Conservation (phyloP, 768 basidiomycete genomes). For the Multifurca ochricompacta region DNA sequence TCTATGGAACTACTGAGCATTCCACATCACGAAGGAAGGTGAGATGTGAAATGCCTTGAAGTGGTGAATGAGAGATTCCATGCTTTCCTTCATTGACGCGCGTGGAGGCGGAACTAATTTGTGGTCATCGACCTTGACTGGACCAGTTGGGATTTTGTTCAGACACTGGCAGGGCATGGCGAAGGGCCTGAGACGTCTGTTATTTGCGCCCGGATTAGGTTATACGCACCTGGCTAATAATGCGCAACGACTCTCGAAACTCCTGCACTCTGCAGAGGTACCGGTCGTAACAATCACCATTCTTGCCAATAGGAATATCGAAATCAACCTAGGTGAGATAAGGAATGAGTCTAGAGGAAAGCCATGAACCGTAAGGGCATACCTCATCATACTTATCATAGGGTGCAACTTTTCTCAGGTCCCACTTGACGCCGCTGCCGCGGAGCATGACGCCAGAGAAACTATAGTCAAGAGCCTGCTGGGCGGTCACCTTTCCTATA, state of each 20-base stretch:
- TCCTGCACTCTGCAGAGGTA: constrained; percentile 98
- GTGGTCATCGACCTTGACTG: constrained; percentile 92
- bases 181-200: not conserved
- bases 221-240: constrained; percentile 61
- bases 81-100: constrained; percentile 98
- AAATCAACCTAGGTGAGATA: constrained; percentile 69
- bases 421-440: constrained; percentile 92
- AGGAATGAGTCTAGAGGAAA: constrained; percentile 14
- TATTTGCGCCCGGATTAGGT: not conserved
- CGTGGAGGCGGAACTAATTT: constrained; percentile 95
- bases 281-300: constrained; percentile 97
- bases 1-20: constrained; percentile 35
- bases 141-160: constrained; percentile 95
- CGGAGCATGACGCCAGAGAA: constrained; percentile 98
- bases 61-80: constrained; percentile 97
- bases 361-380: not conserved
- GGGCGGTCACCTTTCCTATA: constrained; percentile 83
- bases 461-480: constrained; percentile 84
- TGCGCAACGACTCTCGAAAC: constrained; percentile 89
- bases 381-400: constrained; percentile 97
- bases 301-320: constrained; percentile 92
- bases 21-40: not conserved
- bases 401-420: constrained; percentile 82
- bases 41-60: constrained; percentile 60
- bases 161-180: constrained; percentile 52